A percentile compares a stretch with the other conserved stretches of the same genome.
Evolutionary conservation across 2,329 filamentous ascomycete species (phyloP).

Genomic region (Teratosphaeria zuluensis): DNA sequence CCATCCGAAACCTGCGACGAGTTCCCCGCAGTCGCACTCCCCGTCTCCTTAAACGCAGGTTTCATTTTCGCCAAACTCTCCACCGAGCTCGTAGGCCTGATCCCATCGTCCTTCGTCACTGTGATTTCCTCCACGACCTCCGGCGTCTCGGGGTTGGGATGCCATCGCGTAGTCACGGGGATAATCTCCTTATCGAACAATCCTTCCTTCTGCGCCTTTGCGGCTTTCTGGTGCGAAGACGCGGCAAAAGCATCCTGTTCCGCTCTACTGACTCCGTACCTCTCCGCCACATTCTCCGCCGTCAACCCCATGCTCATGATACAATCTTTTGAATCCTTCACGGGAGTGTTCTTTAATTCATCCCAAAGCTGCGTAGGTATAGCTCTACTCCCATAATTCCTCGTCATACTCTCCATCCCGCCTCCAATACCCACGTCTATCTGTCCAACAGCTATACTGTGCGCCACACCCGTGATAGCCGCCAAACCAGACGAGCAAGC

Average conservation of each 20-base stretch:
- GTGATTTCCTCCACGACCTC: constrained; percentile 49
- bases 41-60: constrained; percentile 69
- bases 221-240: constrained; percentile 62
- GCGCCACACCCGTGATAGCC: constrained; percentile 64
- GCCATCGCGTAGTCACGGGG: constrained; percentile 62
- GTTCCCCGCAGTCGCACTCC: constrained; percentile 78
- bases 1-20: constrained; percentile 78
- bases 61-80: constrained; percentile 72
- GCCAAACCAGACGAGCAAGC: constrained; percentile 74
- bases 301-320: constrained; percentile 93
- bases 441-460: constrained; percentile 63
- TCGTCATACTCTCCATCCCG: constrained; percentile 94
- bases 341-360: constrained; percentile 52
- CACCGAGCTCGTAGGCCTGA: constrained; percentile 55
- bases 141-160: constrained; percentile 49
- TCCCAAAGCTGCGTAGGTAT: constrained; percentile 78
- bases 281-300: constrained; percentile 72
- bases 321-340: constrained; percentile 68
- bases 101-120: constrained; percentile 72
- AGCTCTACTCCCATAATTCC: constrained; percentile 77
- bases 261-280: constrained; percentile 61
- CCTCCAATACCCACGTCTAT: constrained; percentile 70
- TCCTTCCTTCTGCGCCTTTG: constrained; percentile 57
- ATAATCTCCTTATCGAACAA: constrained; percentile 71
- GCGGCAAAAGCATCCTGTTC: constrained; percentile 82